A percentile compares a stretch with the other conserved stretches of the same genome.
Evolutionary conservation across 176 grass and related monocot species (phyloP).

Genomic region (Musa schizocarpa): DNA sequence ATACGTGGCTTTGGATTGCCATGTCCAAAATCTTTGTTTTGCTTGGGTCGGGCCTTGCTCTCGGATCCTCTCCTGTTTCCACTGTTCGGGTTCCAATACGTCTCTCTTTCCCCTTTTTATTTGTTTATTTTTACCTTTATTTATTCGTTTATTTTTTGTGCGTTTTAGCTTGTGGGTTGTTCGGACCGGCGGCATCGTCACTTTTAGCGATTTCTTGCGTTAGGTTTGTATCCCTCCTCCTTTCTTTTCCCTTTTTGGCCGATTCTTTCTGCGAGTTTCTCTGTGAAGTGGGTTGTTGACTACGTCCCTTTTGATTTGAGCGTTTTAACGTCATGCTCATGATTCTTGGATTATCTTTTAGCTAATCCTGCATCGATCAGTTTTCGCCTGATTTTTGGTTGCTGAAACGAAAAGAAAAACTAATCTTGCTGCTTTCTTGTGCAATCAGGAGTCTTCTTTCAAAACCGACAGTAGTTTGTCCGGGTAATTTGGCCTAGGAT

Average conservation of each 20-base stretch:
- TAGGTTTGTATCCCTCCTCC: not conserved
- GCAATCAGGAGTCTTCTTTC: too few relatives aligned
- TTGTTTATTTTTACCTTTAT: too few relatives aligned
- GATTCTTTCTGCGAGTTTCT: not conserved
- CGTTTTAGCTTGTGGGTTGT: not conserved
- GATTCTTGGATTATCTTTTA: not conserved
- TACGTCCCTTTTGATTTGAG: not conserved
- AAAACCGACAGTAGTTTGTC: not conserved
- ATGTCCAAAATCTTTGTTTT: not conserved
- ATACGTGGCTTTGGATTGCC: constrained; percentile 1
- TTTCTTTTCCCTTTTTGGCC: not conserved
- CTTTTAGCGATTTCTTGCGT: not conserved
- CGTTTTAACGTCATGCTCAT: not conserved
- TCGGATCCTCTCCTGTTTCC: not conserved
- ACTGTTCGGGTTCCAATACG: not conserved
- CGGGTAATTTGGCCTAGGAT: not conserved
- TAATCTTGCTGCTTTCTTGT: not conserved
- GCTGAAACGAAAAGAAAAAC: not conserved
- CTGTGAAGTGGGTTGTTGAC: not conserved
- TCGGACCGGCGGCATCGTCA: not conserved
- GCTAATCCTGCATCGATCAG: not conserved
- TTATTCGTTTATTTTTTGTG: not conserved
- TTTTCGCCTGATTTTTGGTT: too few relatives aligned
- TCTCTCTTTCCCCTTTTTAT: not conserved
- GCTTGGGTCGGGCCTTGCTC: not conserved